Evolutionary conservation across 768 basidiomycete species (phyloP), one percentile per base, ranked within the genome.

Genomic region (Serendipita sp.): DNA sequence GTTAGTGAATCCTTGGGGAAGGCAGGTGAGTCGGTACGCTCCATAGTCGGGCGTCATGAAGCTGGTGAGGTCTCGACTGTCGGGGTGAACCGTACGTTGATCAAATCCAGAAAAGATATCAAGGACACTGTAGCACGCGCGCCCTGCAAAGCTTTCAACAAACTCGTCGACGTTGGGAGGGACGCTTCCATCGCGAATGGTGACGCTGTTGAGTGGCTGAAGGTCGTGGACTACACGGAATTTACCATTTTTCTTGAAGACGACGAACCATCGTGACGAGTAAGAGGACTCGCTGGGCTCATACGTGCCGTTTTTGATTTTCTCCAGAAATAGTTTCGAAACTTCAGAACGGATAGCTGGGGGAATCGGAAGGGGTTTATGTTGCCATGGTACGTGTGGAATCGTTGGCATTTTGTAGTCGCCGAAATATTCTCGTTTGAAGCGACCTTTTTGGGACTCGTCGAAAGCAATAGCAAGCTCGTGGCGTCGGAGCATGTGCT

Each of bases 1-100:
- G 26, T 78, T 78, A 0, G 77, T 77, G 43, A 69, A 75, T 0
- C 77, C 79, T 74, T 76, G 76, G 0, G 76, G 75, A 0, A 78
- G 63, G 0, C 69, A 67, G 1, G 69, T 69, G 0, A 77, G 68
- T 0, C 70, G 65, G 0, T 48, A 48, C 17, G 75, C 61, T 0
- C 70, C 65, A 0, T 76, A 74, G 3, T 75, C 68, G 0, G 74
- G 75, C 0, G 72, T 74, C 61, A 74, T 70, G 66, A 79, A 79
- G 0, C 74, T 75, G 0, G 76, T 79, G 5, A 75, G 65, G 38
- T 78, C 74, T 5, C 70, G 58, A 0, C 72, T 77, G 2, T 64
- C 63, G n/a, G 67, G 66, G 13, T 69, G 65, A 0, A 77, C 63
- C 0, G 64, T 53, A 17, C 71, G 62, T 24, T 74, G 70, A 58